Base-by-base conservation (phyloP, 371 early-diverging fungal species). In the Syncephalastrum contaminatum region DNA sequence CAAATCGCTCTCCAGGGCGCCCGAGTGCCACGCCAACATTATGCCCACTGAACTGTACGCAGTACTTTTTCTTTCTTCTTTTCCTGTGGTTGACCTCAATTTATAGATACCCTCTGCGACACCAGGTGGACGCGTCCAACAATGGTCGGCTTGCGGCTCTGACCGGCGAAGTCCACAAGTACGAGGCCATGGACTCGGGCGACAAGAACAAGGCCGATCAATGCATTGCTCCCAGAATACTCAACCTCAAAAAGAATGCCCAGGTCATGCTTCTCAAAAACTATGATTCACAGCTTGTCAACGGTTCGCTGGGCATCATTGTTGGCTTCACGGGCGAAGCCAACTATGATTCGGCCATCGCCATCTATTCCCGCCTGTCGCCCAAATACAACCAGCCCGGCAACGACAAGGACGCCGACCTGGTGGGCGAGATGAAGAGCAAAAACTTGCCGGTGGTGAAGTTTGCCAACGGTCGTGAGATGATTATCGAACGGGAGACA, bases 231-330 rank as follows among this genome's bases (percentile, higher is more conserved):
- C 83, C 87, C 0, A 56, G 66, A 2, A 53, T 50, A 10, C 64
- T 96, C 4, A 74, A 79, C 25, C 72, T 96, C 20, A 92, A 92
- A 64, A 50, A 68, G 18, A 73, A 82, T 43, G 91, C 95, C 0
- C 96, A 94, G 53, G 97, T 97, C 4, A 89, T 97, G 86, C 77
- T 97, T 30, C 61, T 91, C 21, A 89, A 90, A 55, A 97, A 97
- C 60, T 58, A 89, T 59, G 70, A 67, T 1, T 25, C 59, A 4
- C 81, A 76, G 0, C 70, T 97, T 4, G 94, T 94, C 19, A 96
- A 96, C 61, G 97, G 97, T 21, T 81, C 88, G 6, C 73, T 90
- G 36, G 97, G 97, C 4, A 75, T 86, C 1, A 83, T 96, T 0
- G 70, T 64, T 0, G 73, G 81, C 1, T 91, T 88, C 59, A 58